Conservation (phyloP, 495 filamentous ascomycete species). For the Bryoglossum gracile region DNA sequence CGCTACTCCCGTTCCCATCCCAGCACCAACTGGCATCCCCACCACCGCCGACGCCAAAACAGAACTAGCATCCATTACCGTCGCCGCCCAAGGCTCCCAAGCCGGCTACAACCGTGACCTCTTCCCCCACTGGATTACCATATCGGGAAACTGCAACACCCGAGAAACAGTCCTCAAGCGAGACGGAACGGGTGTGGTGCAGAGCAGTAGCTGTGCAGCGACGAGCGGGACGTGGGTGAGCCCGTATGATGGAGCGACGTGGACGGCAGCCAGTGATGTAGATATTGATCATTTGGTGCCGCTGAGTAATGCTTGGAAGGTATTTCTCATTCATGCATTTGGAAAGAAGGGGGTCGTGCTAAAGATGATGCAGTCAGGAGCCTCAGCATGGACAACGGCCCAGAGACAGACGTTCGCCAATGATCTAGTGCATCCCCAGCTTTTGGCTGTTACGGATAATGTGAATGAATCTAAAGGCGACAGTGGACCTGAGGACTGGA, state of each 20-base stretch:
- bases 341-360: not conserved
- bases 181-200: slow-evolving; percentile 52
- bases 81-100: slow-evolving; percentile 44
- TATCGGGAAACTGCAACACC: slow-evolving; percentile 53
- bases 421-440: slow-evolving; percentile 61
- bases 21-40: slow-evolving; percentile 52
- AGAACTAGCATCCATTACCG: slow-evolving; percentile 47
- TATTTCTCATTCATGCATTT: slow-evolving; percentile 22
- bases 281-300: slow-evolving; percentile 76
- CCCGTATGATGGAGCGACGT: slow-evolving; percentile 62
- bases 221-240: slow-evolving; percentile 55
- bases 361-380: slow-evolving; percentile 35
- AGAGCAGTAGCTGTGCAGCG: slow-evolving; percentile 44
- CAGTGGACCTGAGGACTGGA: slow-evolving; percentile 62
- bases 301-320: slow-evolving; percentile 66
- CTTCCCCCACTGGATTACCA: slow-evolving; percentile 63
- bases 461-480: slow-evolving; percentile 67
- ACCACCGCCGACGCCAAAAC: slow-evolving; percentile 42
- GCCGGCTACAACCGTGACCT: slow-evolving; percentile 51
- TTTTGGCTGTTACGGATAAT: slow-evolving; percentile 66
- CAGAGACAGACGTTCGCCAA: slow-evolving; percentile 63
- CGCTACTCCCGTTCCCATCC: slow-evolving; percentile 18
- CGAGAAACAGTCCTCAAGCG: slow-evolving; percentile 61
- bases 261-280: slow-evolving; percentile 57
- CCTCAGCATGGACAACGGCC: slow-evolving; percentile 50